Conservation (phyloP, 1,139 yeast species). For the Candida buenavistaensis region DNA sequence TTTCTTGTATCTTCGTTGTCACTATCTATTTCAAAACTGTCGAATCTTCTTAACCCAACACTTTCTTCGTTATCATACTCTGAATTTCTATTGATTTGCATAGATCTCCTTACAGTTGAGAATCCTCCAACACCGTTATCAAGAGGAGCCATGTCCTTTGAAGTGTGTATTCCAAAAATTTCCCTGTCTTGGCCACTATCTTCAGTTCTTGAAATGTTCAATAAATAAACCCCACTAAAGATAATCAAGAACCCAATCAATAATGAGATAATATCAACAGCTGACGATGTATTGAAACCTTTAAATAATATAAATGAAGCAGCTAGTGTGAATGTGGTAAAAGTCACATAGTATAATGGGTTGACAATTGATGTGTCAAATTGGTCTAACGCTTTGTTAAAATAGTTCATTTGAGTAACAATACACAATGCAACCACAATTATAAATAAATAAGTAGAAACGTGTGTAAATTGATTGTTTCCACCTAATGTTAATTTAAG, state of each 20-base stretch:
- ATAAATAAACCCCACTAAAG: slow-evolving; percentile 81
- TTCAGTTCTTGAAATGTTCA: slow-evolving; percentile 75
- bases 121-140: slow-evolving; percentile 83
- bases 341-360: slow-evolving; percentile 87
- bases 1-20: slow-evolving; percentile 32
- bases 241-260: slow-evolving; percentile 85
- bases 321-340: slow-evolving; percentile 82
- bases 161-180: slow-evolving; percentile 61
- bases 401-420: slow-evolving; percentile 88
- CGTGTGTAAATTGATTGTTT: slow-evolving; percentile 85
- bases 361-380: slow-evolving; percentile 91
- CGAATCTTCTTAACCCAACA: slow-evolving; percentile 61
- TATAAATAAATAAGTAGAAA: slow-evolving; percentile 81
- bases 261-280: slow-evolving; percentile 80
- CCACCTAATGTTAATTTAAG: slow-evolving; percentile 82
- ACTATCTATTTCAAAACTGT: slow-evolving; percentile 56
- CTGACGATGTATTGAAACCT: slow-evolving; percentile 83
- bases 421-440: slow-evolving; percentile 80
- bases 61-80: slow-evolving; percentile 51
- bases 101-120: slow-evolving; percentile 56
- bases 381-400: slow-evolving; percentile 90
- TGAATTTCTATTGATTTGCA: slow-evolving; percentile 60
- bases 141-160: slow-evolving; percentile 63
- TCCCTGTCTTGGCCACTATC: slow-evolving; percentile 56
- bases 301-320: slow-evolving; percentile 86